Base-by-base conservation (phyloP, 2,329 filamentous ascomycete species). In the Talaromyces marneffei region DNA sequence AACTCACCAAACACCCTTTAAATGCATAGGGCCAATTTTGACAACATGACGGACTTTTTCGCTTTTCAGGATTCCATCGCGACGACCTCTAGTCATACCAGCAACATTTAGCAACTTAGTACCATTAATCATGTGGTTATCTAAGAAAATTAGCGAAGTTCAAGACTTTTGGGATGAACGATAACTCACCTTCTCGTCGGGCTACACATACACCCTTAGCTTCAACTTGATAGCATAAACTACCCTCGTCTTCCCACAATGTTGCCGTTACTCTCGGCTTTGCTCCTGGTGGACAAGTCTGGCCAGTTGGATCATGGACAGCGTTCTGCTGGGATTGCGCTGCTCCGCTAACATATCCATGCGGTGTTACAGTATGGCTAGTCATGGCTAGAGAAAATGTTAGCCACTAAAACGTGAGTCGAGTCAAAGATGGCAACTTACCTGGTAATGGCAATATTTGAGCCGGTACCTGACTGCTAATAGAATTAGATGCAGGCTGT, bases 121-220 rank as follows among this genome's bases (percentile, higher is more conserved):
- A 18, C 94, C 94, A 71, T 97, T 99, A 76, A 99, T 97, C 91
- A 99, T 97, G 78, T 96, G 91, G 77, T 97, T 97, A 70, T 97
- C 93, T 95, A 65, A 10, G 52, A 37, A n/a, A 1, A 37, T 55
- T 29, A 55, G 56, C 42, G 31, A 18, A 3, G 33, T 14, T 55
- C 33, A 16, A 27, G n/a, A 18, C 16, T 18, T n/a, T 9, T 9
- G 23, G 23, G 40, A 18, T 4, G 5, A 18, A 39, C 4, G 20
- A 33, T 40, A 9, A 55, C 80, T 67, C 78, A 94, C 91, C 92
- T 85, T 97, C 93, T 73, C 94, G 84, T 67, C 94, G 86, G 58
- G 93, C 93, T 61, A 97, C 94, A 74, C 94, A 99, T 58, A 99
- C 93, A 53, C 93, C 93, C 67, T 94, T 89, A 3, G 94, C 93